Conservation (phyloP, 1,284 basidiomycete genomes). For the Naganishia sp. region DNA sequence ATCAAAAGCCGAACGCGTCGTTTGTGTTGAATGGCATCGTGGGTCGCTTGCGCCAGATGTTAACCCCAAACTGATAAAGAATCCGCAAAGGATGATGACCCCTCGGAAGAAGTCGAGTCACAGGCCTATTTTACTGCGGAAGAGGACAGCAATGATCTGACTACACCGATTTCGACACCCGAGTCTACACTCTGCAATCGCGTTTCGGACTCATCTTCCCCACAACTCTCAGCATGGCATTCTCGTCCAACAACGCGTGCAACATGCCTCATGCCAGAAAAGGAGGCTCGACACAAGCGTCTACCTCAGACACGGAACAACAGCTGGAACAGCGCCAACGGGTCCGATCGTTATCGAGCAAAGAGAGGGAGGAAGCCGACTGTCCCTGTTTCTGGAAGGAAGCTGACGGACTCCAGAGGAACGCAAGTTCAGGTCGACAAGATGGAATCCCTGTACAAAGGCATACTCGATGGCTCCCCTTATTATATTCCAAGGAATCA, state of each 20-base stretch:
- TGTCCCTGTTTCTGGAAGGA: too few species aligned
- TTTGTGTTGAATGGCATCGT: too few species aligned
- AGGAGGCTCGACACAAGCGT: too few species aligned
- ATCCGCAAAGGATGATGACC: too few species aligned
- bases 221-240: too few species aligned
- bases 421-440: conserved; percentile 3
- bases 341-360: neutral
- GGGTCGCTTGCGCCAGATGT: too few species aligned
- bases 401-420: neutral
- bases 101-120: neutral
- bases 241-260: neutral
- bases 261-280: too few species aligned
- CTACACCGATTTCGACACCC: too few species aligned
- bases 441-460: conserved; percentile 4
- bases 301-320: too few species aligned
- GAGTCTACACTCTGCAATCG: neutral
- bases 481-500: conserved; percentile 9
- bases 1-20: too few species aligned
- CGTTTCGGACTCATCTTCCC: neutral
- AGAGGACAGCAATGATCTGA: neutral
- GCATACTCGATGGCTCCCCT: conserved; percentile 20
- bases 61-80: too few species aligned
- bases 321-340: neutral
- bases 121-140: conserved; percentile 4
- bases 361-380: neutral